These are phyloP conservation scores for Botrytis fabae DNA, from an alignment of 2,329 filamentous ascomycete species.

Conservation along the genomic window DNA sequence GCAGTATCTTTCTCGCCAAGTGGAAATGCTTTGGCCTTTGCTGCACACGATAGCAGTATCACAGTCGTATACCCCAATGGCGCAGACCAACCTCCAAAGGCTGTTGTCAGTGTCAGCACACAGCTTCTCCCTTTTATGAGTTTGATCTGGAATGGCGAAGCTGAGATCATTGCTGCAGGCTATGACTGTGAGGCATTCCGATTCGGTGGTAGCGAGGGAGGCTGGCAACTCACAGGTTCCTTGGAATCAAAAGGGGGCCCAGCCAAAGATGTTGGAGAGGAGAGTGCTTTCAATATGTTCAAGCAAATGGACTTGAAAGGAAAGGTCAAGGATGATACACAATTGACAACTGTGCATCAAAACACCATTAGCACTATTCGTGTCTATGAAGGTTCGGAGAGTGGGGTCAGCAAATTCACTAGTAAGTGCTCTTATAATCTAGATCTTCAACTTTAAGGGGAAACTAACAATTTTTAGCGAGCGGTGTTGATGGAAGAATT, in stretches of 20 bases:
- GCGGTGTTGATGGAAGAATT: slow-evolving; percentile 78
- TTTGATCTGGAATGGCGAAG: slow-evolving; percentile 86
- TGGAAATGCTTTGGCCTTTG: slow-evolving; percentile 90
- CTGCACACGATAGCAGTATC: slow-evolving; percentile 92
- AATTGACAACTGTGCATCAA: slow-evolving; percentile 93
- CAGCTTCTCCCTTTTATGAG: slow-evolving; percentile 91
- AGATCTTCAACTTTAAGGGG: slow-evolving; percentile 37
- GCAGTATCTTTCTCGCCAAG: slow-evolving; percentile 89
- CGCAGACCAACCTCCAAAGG: slow-evolving; percentile 84
- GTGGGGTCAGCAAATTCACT: slow-evolving; percentile 75
- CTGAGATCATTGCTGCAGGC: slow-evolving; percentile 92
- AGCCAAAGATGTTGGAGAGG: slow-evolving; percentile 66
- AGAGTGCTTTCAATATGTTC: slow-evolving; percentile 97
- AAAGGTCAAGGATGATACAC: slow-evolving; percentile 86
- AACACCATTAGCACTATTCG: slow-evolving; percentile 91
- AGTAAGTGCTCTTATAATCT: slow-evolving; percentile 58
- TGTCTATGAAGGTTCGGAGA: slow-evolving; percentile 66
- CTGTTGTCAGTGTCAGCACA: slow-evolving; percentile 87
- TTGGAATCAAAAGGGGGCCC: slow-evolving; percentile 66
- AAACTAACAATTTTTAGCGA: slow-evolving; percentile 54
- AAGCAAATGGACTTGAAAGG: slow-evolving; percentile 98
- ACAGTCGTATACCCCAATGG: slow-evolving; percentile 93
- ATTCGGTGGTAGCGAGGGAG: slow-evolving; percentile 73
- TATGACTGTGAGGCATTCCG: slow-evolving; percentile 90
- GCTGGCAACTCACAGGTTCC: slow-evolving; percentile 82